Evolutionary conservation across 371 early-diverging fungal species (phyloP).

Genomic region (Mucor plumbeus): DNA sequence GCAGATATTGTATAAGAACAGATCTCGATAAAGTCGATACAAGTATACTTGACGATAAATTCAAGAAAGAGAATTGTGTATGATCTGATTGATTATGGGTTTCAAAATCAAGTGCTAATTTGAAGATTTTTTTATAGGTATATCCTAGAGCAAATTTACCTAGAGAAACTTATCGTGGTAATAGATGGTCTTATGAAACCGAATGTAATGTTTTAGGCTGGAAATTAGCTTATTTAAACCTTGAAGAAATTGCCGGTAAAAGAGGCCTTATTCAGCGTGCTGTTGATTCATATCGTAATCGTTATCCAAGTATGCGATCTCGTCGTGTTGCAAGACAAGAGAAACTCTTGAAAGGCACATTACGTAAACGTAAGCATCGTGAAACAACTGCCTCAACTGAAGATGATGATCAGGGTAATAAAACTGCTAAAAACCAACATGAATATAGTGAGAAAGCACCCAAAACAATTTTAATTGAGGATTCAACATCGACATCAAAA

Average conservation of each 20-base stretch:
- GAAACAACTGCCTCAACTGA: conserved; percentile 6
- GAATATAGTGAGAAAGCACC: conserved; percentile 20
- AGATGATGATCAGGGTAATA: neutral
- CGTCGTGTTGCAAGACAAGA: conserved; percentile 82
- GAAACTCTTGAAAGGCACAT: conserved; percentile 58
- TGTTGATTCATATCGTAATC: conserved; percentile 90
- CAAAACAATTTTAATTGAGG: conserved; percentile 34
- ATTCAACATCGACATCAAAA: conserved; percentile 22
- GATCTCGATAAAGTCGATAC: conserved; percentile 72
- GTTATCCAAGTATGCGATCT: conserved; percentile 78
- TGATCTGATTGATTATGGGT: neutral
- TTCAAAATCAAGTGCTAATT: neutral
- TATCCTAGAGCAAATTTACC: conserved; percentile 72
- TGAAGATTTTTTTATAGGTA: conserved; percentile 25
- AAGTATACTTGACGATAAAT: conserved; percentile 33
- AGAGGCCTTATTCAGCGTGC: conserved; percentile 93
- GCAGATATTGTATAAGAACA: conserved; percentile 74
- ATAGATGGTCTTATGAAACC: conserved; percentile 58
- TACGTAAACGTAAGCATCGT: conserved; percentile 45
- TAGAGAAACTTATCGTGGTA: conserved; percentile 76
- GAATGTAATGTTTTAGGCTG: conserved; percentile 41
- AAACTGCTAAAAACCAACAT: conserved; percentile 5
- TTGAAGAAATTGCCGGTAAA: conserved; percentile 76
- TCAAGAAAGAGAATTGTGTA: conserved; percentile 44
- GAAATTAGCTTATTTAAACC: conserved; percentile 71